Base-by-base conservation (phyloP, 371 early-diverging fungal genomes). In the Syncephalastrum sp. region DNA sequence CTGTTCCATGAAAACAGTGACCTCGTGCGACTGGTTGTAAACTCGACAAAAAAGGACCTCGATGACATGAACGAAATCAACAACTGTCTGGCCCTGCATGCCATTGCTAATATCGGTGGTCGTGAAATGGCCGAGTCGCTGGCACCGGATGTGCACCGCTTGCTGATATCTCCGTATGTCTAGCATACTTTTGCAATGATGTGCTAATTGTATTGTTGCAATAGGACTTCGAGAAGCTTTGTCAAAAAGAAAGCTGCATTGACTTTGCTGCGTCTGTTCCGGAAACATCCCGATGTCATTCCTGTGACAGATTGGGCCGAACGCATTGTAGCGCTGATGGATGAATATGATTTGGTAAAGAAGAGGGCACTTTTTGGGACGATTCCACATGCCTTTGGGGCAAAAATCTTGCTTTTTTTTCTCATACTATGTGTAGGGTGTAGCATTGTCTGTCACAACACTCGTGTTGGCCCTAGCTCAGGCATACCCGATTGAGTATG, bases 181-280 rank as follows among this genome's bases (percentile, higher is more conserved):
- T 50, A 48, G 33, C 54, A 51, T 52, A 57, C 64, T 12, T 10
- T 42, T 25, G 24, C 43, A 0, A 19, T 59, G 7, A 33, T 42
- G 38, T 33, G 38, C 38, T 33, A 5, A 33, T 33, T 10, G 0
- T 33, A 21, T 8, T 21, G 5, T 48, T 54, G 21, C 21, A 21
- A 21, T 68, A 90, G 89, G 42, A 83, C 85, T 46, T 86, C 87
- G 42, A 82, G 82, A 60, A 85, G 83, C 57, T 95, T 94, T 82
- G 91, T 95, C 46, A 93, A 91, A 62, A 98, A 98, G 77, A 98
- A 98, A 82, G 96, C 98, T 0, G 97, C 96, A 16, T 75, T 98
- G 54, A 94, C 95, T 42, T 72, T 98, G 57, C 70, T 97, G 52
- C 86, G 94, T 24, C 70, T 98, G 49, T 90, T 86, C 75, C 79